Conservation (phyloP, 2,329 filamentous ascomycete species). For the Acarospora socialis region DNA sequence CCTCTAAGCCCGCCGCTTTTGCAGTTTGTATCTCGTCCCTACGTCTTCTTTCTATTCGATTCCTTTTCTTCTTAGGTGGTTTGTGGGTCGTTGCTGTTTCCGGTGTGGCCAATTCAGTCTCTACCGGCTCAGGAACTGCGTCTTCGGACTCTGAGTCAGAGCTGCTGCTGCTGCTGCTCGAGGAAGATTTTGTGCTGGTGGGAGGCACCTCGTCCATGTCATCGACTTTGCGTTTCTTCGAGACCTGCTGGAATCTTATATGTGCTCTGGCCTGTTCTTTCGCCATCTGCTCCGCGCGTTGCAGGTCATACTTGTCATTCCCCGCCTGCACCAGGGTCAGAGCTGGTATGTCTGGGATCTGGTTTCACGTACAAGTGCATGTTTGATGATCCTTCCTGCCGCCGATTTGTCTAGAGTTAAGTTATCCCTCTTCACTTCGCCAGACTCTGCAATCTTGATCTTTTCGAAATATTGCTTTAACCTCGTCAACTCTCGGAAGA, state of each 20-base stretch:
- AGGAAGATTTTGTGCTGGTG: too few relatives aligned
- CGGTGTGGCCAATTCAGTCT: too few relatives aligned
- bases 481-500: constrained; percentile 73
- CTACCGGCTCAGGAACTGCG: too few relatives aligned
- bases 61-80: too few relatives aligned
- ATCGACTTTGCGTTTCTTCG: constrained; percentile 23
- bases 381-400: constrained; percentile 66
- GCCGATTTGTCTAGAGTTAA: constrained; percentile 59
- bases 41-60: too few relatives aligned
- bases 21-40: too few relatives aligned
- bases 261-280: constrained; percentile 37
- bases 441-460: constrained; percentile 62
- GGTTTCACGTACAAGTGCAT: constrained; percentile 49
- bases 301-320: constrained; percentile 37
- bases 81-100: too few relatives aligned
- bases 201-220: neutral
- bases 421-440: constrained; percentile 39
- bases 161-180: constrained; percentile 3
- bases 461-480: constrained; percentile 88
- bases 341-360: too few relatives aligned
- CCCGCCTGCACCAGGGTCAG: constrained; percentile 3
- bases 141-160: neutral
- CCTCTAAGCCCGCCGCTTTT: too few relatives aligned
- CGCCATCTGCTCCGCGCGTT: constrained; percentile 35
- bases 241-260: constrained; percentile 31